Evolutionary conservation across 2,329 filamentous ascomycete genomes (phyloP).

Genomic region (Fusarium longipes): DNA sequence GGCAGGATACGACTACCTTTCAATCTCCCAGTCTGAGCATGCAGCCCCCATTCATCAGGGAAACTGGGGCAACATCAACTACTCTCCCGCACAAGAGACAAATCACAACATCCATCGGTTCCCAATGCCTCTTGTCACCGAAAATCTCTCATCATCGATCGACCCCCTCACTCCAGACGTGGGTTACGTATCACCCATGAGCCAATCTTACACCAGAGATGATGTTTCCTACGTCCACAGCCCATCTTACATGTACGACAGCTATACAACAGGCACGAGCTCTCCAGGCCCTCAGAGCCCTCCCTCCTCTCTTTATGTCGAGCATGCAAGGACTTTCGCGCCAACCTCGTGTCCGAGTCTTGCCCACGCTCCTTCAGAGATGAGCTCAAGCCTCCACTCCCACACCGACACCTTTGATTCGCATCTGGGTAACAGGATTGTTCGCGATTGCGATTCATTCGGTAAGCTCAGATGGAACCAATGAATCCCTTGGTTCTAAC

Average conservation of each 20-base stretch:
- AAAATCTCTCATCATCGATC: slow-evolving; percentile 65
- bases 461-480: slow-evolving; percentile 59
- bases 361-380: slow-evolving; percentile 70
- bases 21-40: slow-evolving; percentile 61
- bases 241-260: slow-evolving; percentile 68
- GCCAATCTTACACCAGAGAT: slow-evolving; percentile 67
- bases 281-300: slow-evolving; percentile 68
- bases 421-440: slow-evolving; percentile 63
- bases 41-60: slow-evolving; percentile 55
- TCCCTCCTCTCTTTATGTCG: slow-evolving; percentile 65
- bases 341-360: slow-evolving; percentile 71
- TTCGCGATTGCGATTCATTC: slow-evolving; percentile 66
- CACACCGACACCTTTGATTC: slow-evolving; percentile 69
- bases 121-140: slow-evolving; percentile 59
- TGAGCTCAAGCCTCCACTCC: slow-evolving; percentile 69
- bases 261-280: slow-evolving; percentile 61
- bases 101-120: slow-evolving; percentile 59
- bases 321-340: slow-evolving; percentile 59
- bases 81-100: slow-evolving; percentile 55
- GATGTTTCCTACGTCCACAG: slow-evolving; percentile 68
- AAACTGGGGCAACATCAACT: slow-evolving; percentile 61
- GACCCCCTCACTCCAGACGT: slow-evolving; percentile 69
- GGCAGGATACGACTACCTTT: slow-evolving; percentile 61
- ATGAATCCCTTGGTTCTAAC: slow-evolving; percentile 53
- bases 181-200: slow-evolving; percentile 71